phyloP scores from a whole-genome alignment of 257 asterid species.

The Gentiana macrophylla region DNA sequence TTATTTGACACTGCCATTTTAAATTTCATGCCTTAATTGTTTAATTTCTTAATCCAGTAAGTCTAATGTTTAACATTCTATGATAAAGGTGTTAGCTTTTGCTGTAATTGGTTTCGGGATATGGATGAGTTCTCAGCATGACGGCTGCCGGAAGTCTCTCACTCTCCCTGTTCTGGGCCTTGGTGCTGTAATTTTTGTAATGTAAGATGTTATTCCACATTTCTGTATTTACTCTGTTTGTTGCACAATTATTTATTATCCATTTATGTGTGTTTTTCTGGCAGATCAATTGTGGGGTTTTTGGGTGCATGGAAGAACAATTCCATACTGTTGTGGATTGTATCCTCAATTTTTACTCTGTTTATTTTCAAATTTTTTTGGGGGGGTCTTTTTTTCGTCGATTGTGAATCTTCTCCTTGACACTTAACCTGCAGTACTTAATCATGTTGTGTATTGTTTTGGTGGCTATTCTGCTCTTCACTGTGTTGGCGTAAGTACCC shows the following conservation, averaged over 20 bases:
- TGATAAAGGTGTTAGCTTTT: slow-evolving; percentile 52
- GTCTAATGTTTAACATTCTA: slow-evolving; percentile 6
- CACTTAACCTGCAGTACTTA: slow-evolving; percentile 48
- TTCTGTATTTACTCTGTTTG: not conserved
- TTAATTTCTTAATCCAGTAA: slow-evolving; percentile 4
- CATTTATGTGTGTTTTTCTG: slow-evolving; percentile 6
- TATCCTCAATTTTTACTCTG: slow-evolving; percentile 36
- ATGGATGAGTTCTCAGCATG: slow-evolving; percentile 85
- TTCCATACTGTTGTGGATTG: slow-evolving; percentile 79
- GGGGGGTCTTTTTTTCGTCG: slow-evolving; percentile 6
- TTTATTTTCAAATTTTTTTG: slow-evolving; percentile 1
- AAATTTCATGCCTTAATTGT: not conserved
- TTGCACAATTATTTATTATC: not conserved
- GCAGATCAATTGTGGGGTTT: slow-evolving; percentile 74
- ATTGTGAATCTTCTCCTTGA: slow-evolving; percentile 33
- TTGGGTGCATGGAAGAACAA: slow-evolving; percentile 80
- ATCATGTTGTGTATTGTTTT: slow-evolving; percentile 63
- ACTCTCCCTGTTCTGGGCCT: slow-evolving; percentile 74
- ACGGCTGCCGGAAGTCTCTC: slow-evolving; percentile 69
- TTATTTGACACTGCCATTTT: too few relatives aligned
- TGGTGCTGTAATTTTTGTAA: slow-evolving; percentile 58
- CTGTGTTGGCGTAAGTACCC: slow-evolving; percentile 86
- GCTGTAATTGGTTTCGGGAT: slow-evolving; percentile 74
- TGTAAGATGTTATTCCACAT: slow-evolving; percentile 35
- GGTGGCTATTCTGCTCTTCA: slow-evolving; percentile 87